Conservation (phyloP, 176 grass and related monocot species). For the Eremochloa ophiuroides region DNA sequence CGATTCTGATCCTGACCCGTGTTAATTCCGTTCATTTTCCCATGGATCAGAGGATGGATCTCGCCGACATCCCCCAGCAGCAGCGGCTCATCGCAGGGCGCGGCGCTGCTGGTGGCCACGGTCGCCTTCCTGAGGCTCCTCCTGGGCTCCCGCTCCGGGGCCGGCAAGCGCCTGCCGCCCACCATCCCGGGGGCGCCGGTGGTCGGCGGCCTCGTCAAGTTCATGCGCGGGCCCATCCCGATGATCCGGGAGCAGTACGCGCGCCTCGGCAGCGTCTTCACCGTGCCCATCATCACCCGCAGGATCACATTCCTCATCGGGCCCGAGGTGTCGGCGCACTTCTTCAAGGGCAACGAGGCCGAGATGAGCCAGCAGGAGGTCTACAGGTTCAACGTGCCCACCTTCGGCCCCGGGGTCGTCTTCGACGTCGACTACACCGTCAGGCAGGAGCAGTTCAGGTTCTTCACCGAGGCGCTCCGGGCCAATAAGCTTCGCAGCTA, state of each 20-base stretch:
- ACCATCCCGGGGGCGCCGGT: conserved; percentile 50
- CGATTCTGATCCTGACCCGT: too few relatives aligned
- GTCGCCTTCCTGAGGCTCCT: conserved; percentile 49
- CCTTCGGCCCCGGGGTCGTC: conserved; percentile 82
- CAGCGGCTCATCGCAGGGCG: conserved; percentile 33
- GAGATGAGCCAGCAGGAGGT: conserved; percentile 99
- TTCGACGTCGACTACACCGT: conserved; percentile 82
- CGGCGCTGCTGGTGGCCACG: conserved; percentile 40
- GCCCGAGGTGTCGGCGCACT: conserved; percentile 77
- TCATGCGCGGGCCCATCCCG: conserved; percentile 77
- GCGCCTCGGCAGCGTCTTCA: conserved; percentile 81
- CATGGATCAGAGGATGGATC: background rate
- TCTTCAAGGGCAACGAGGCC: conserved; percentile 85
- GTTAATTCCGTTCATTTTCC: too few relatives aligned
- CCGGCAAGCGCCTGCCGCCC: conserved; percentile 53
- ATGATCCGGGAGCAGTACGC: conserved; percentile 78
- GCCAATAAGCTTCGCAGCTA: conserved; percentile 75
- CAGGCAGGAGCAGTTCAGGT: conserved; percentile 92
- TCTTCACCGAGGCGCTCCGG: conserved; percentile 79
- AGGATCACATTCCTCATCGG: conserved; percentile 89
- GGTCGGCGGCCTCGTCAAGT: conserved; percentile 64
- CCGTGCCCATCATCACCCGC: conserved; percentile 54
- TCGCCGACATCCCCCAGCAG: background rate
- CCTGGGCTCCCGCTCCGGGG: background rate
- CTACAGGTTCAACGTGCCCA: conserved; percentile 85